Conservation (phyloP, 176 grass and related monocot species). For the Musa troglodytarum region DNA sequence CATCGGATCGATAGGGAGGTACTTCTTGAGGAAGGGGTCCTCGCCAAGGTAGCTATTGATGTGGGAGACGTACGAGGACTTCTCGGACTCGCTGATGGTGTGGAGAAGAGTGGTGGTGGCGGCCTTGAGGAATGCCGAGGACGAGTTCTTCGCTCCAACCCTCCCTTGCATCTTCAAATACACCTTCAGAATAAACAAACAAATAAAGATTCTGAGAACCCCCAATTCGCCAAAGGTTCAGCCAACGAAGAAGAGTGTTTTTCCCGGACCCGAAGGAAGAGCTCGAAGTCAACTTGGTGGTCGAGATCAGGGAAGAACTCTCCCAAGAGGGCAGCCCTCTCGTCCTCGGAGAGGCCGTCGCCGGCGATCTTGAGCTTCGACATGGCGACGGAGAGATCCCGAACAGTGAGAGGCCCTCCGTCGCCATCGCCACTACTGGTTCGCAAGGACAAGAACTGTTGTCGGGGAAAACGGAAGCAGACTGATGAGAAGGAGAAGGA, state of each 20-base stretch:
- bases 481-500: neutral
- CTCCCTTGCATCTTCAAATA: constrained; percentile 70
- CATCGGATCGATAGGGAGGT: constrained; percentile 63
- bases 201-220: neutral
- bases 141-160: constrained; percentile 26
- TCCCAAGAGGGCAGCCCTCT: constrained; percentile 43
- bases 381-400: constrained; percentile 52
- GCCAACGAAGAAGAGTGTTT: neutral
- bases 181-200: neutral
- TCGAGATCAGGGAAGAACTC: constrained; percentile 31
- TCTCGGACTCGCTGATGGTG: constrained; percentile 90
- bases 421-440: neutral
- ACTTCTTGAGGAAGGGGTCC: constrained; percentile 55
- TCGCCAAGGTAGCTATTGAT: constrained; percentile 77
- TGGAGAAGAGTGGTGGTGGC: constrained; percentile 89
- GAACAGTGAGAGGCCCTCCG: constrained; percentile 33
- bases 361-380: constrained; percentile 20
- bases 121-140: constrained; percentile 51
- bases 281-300: constrained; percentile 56
- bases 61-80: constrained; percentile 77
- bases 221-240: neutral
- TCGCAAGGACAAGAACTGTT: constrained; percentile 39
- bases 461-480: neutral
- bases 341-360: constrained; percentile 36
- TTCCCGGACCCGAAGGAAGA: constrained; percentile 45